Percentiles rank a stretch among this genome's conserved stretches.
Evolutionary conservation across 1,139 yeast genomes (phyloP).

Genomic region (Pneumocystis sp.): DNA sequence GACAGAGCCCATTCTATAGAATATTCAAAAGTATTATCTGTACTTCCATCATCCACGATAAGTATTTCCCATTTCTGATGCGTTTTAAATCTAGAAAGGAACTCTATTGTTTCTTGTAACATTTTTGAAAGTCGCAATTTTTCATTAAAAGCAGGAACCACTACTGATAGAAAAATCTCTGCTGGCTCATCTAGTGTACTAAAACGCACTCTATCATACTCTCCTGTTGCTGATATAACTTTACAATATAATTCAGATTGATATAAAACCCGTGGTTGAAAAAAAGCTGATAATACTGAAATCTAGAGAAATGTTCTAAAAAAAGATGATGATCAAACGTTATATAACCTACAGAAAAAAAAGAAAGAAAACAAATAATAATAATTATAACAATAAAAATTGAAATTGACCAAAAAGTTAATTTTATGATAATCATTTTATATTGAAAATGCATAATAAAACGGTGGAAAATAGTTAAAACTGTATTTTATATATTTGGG

Average conservation of each 20-base stretch:
- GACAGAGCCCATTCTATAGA: constrained; percentile 52
- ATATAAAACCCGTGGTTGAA: neutral
- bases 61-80: constrained; percentile 49
- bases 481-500: neutral
- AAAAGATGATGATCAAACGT: neutral
- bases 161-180: constrained; percentile 45
- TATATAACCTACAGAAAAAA: neutral
- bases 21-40: constrained; percentile 59
- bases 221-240: neutral
- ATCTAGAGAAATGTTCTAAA: neutral
- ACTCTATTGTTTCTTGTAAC: constrained; percentile 61
- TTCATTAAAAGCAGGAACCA: constrained; percentile 87
- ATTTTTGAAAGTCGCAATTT: constrained; percentile 53
- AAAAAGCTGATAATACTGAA: neutral
- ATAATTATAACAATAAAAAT: neutral
- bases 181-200: constrained; percentile 7
- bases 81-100: constrained; percentile 25
- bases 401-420: neutral
- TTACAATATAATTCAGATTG: neutral
- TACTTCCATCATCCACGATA: constrained; percentile 83
- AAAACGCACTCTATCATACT: neutral
- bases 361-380: neutral
- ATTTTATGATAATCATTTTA: neutral
- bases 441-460: neutral
- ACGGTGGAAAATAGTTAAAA: neutral